Base-by-base conservation (phyloP, 345 rosid species). In the Noccaea bulbosa region DNA sequence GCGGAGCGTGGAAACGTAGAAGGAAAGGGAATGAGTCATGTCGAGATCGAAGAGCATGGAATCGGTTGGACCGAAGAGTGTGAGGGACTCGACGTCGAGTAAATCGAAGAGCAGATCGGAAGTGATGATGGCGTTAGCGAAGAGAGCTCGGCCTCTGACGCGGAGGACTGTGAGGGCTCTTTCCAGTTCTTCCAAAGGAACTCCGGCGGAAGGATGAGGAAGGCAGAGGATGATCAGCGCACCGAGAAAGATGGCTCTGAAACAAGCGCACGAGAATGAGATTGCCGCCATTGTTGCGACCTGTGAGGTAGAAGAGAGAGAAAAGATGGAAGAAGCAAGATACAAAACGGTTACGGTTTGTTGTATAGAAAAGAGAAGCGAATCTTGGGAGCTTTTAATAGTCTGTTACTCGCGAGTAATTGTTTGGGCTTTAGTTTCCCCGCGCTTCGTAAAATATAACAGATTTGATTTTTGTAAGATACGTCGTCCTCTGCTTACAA, bases 111-210 rank as follows among this genome's bases (percentile, higher is more conserved):
- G 80, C 15, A 82, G 65, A 63, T 82, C 85, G 40, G 86, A 80
- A 20, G 84, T 82, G 70, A 82, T 69, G 74, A 84, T 80, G 51
- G 85, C 84, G 78, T 84, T 84, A 30, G 84, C 78, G 70, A 84
- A 80, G 74, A 80, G 88, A 33, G 75, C 63, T 60, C 83, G 77
- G 49, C 84, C 84, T 60, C 70, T 71, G 62, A 59, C 43, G 11
- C 80, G 84, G 56, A 84, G 85, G 24, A 74, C 46, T 8, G 75
- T 24, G 65, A 80, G 72, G 50, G 74, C 70, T 57, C 77, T 53
- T 55, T 84, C 85, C 4, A 84, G 44, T 44, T 82, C 85, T 37
- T 61, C 66, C 55, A 68, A 52, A 8, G 82, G 69, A n/a, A 84
- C 74, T 16, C 66, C 65, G 8, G 61, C 8, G 8, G 81, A 74